A percentile compares a stretch with the other conserved stretches of the same genome.
These are phyloP conservation scores for Globisporangium orthogonon DNA, from an alignment of 352 stramenopile species.

Conservation along the genomic window DNA sequence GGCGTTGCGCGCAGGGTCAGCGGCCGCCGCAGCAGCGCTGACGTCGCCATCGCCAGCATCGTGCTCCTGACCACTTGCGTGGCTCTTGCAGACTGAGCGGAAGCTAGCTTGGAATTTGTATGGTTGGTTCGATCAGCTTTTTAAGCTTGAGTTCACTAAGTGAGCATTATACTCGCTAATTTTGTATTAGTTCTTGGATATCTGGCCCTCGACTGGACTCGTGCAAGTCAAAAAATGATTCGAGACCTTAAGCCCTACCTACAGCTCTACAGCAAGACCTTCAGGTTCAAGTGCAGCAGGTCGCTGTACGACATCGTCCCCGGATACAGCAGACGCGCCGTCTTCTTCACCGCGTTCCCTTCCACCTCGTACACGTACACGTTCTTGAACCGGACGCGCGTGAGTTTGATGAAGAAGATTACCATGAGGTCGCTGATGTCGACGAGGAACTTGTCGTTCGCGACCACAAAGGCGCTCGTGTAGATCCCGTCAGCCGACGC, in stretches of 20 bases:
- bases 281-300: slow-evolving; percentile 4
- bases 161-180: no score
- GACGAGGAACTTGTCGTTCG: slow-evolving; percentile 28
- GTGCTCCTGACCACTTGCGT: no score
- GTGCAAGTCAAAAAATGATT: background rate
- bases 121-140: background rate
- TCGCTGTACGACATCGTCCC: slow-evolving; percentile 2
- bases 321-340: slow-evolving; percentile 5
- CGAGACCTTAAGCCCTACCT: background rate
- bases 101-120: background rate
- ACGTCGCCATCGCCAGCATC: no score
- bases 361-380: slow-evolving; percentile 9
- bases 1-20: no score
- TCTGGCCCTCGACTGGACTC: no score
- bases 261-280: slow-evolving; percentile 11
- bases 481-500: slow-evolving; percentile 20
- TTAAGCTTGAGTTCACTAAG: no score
- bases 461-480: slow-evolving; percentile 31
- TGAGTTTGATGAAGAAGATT: slow-evolving; percentile 7
- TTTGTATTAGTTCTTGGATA: no score
- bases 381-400: slow-evolving; percentile 7
- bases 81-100: no score
- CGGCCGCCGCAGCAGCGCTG: background rate
- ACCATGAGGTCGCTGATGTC: background rate
- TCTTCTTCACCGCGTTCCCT: slow-evolving; percentile 5